Base-by-base conservation (phyloP, 805 yeast genomes). In the Pichia exigua region DNA sequence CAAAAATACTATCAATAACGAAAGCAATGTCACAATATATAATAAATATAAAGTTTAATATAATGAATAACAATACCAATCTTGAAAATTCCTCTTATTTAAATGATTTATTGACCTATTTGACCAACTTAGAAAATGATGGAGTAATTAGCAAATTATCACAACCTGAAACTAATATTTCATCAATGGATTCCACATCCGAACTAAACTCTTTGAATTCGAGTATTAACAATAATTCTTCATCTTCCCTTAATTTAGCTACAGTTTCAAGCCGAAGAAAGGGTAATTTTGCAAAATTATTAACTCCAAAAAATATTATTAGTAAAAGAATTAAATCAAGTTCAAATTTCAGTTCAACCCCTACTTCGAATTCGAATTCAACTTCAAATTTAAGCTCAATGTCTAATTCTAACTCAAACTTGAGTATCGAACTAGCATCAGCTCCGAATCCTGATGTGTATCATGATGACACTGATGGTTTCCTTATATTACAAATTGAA, bases 401-500 rank as follows among this genome's bases (percentile, higher is more conserved):
- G 4, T 5, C 27, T 22, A 41, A 41, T 15, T 45, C 27, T 15
- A 45, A 45, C n/a, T 45, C 41, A 30, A 35, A 21, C 7, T 47
- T 45, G 8, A 47, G 45, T 28, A 17, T 22, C 3, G 30, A 48
- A 4, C 12, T 43, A 13, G 24, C 43, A 26, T 46, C 50, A 7
- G 24, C 6, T 18, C 20, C 20, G 28, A 46, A 50, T 26, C 46
- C 49, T 2, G 49, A 46, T 42, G 17, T 42, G 18, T 28, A 44
- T 32, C 51, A 47, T 20, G 53, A 54, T 27, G 57, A 54, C 26
- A 55, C 55, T 6, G 63, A 69, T 28, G 99, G 98, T 2, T 85
- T 91, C 9, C 66, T 87, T 4, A 87, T 85, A 59, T 62, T 92
- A 38, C 95, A 91, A 56, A 79, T 92, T 21, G 76, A 80, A 3